Evolutionary conservation across 257 asterid genomes (phyloP).

Genomic region (Rhazya stricta): DNA sequence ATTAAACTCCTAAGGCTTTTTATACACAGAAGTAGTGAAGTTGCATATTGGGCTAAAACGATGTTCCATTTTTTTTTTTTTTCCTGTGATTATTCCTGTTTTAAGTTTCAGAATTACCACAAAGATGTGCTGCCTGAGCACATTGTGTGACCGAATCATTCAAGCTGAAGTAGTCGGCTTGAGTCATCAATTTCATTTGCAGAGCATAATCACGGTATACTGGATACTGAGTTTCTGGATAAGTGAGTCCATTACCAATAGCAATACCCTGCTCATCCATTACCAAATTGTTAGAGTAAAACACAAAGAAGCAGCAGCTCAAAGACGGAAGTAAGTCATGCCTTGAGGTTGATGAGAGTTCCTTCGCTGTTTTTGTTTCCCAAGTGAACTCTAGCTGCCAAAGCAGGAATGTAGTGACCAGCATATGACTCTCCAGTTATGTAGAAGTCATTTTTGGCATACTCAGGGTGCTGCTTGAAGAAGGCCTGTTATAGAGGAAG

Average conservation of each 20-base stretch:
- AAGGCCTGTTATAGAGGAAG: constrained; percentile 6
- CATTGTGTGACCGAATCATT: constrained; percentile 26
- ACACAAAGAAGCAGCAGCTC: not conserved
- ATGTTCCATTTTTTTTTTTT: not conserved
- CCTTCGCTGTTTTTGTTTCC: constrained; percentile 16
- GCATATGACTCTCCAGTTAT: constrained; percentile 18
- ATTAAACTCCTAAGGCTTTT: not conserved
- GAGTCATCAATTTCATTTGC: constrained; percentile 39
- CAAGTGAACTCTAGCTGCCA: constrained; percentile 10
- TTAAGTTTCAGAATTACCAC: constrained; percentile 29
- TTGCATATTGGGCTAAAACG: too few relatives aligned
- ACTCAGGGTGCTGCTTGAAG: constrained; percentile 11
- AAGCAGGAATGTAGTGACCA: constrained; percentile 16
- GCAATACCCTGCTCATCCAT: constrained; percentile 45
- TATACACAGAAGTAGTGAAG: too few relatives aligned
- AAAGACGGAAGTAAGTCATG: not conserved
- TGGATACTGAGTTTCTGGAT: constrained; percentile 52
- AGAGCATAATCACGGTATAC: constrained; percentile 52
- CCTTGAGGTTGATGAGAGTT: constrained; percentile 9
- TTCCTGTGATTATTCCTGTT: not conserved
- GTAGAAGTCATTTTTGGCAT: constrained; percentile 17
- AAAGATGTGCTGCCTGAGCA: constrained; percentile 35
- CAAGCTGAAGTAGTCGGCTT: constrained; percentile 33
- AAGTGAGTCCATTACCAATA: constrained; percentile 64
- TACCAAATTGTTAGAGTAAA: not conserved